A percentile compares a stretch with the other conserved stretches of the same genome.
Evolutionary conservation across 140 eudicot species (phyloP).

Genomic region (Artemisia princeps): DNA sequence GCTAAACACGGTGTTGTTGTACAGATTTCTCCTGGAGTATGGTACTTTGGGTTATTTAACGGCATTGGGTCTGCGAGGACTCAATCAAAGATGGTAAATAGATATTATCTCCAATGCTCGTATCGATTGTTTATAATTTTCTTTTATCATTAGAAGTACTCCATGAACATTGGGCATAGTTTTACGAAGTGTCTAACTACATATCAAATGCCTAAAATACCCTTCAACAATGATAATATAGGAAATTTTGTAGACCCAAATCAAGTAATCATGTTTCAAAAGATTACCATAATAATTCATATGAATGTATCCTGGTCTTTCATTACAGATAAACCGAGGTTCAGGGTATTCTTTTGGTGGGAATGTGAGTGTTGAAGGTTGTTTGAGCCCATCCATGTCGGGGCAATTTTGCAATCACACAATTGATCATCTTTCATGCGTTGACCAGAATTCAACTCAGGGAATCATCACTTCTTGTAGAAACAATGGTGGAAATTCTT

Average conservation of each 20-base stretch:
- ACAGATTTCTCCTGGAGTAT: constrained; percentile 37
- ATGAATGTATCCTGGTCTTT: neutral
- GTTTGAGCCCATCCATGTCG: constrained; percentile 23
- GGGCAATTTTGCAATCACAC: constrained; percentile 38
- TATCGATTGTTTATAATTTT: neutral
- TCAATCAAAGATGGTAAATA: constrained; percentile 46
- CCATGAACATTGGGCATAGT: constrained; percentile 11
- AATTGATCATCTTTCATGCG: constrained; percentile 37
- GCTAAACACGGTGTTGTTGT: constrained; percentile 1
- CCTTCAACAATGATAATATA: neutral
- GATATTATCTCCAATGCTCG: constrained; percentile 8
- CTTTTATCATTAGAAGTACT: neutral
- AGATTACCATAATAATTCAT: neutral
- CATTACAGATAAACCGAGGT: constrained; percentile 45
- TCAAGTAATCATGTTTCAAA: neutral
- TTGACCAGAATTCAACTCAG: constrained; percentile 22
- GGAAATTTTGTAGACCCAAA: constrained; percentile 2
- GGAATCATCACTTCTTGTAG: constrained; percentile 29
- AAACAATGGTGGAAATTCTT: constrained; percentile 22
- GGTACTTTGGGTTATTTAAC: constrained; percentile 44
- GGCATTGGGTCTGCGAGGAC: constrained; percentile 52
- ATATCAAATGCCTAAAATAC: neutral
- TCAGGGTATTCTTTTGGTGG: constrained; percentile 33
- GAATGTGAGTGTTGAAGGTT: constrained; percentile 33
- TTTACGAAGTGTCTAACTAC: neutral